A percentile compares a stretch with the other conserved stretches of the same genome.
phyloP scores from a whole-genome alignment of 2,329 filamentous ascomycete genomes.

The Xylaria sp. region DNA sequence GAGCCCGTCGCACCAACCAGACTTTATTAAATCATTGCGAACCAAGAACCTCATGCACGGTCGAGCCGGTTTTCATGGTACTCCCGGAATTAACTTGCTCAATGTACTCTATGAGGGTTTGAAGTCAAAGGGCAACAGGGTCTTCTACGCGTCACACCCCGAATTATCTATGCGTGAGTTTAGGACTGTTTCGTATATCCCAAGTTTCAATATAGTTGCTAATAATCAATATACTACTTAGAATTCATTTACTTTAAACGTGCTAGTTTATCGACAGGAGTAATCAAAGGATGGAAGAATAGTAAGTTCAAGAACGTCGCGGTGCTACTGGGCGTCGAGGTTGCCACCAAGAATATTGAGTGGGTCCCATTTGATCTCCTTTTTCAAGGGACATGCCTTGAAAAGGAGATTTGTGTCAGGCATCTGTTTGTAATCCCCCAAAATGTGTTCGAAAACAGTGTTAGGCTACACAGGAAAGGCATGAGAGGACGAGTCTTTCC shows the following conservation, averaged over 20 bases:
- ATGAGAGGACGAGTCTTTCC: neutral
- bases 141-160: neutral
- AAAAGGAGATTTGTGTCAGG: neutral
- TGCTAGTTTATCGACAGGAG: neutral
- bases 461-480: neutral
- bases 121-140: neutral
- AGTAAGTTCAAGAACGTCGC: neutral
- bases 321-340: slow-evolving; percentile 6
- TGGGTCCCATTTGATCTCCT: neutral
- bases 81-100: slow-evolving; percentile 1
- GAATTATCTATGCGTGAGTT: neutral
- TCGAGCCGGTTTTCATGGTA: slow-evolving; percentile 4
- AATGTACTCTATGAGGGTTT: neutral
- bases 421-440: neutral
- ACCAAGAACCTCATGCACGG: neutral
- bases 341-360: neutral
- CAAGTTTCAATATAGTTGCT: neutral
- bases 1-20: neutral
- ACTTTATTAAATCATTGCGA: neutral
- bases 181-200: too few relatives aligned
- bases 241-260: neutral
- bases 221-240: neutral
- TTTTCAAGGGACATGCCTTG: neutral
- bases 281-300: slow-evolving; percentile 8
- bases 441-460: neutral